These are phyloP conservation scores for Colletotrichum sp. DNA, from an alignment of 2,329 filamentous ascomycete genomes.

Conservation along the genomic window DNA sequence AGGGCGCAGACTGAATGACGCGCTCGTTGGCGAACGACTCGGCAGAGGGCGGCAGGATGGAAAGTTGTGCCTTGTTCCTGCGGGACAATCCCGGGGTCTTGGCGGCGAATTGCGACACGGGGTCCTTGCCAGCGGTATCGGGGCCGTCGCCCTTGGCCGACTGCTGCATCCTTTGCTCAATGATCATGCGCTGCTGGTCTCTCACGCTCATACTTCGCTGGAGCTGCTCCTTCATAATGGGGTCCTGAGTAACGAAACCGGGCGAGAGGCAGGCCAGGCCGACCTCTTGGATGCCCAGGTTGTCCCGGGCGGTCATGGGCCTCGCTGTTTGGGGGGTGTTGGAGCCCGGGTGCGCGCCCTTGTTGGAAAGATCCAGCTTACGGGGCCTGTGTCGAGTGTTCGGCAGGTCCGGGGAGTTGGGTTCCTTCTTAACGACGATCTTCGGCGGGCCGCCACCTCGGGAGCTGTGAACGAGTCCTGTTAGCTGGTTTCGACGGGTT, in stretches of 20 bases:
- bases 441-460: constrained; percentile 67
- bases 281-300: constrained; percentile 86
- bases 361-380: constrained; percentile 75
- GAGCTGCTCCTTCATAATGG: constrained; percentile 93
- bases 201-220: constrained; percentile 92
- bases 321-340: constrained; percentile 67
- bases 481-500: constrained; percentile 4
- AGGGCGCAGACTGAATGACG: constrained; percentile 94
- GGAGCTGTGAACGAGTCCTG: constrained; percentile 39
- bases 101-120: constrained; percentile 54
- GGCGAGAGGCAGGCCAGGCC: constrained; percentile 94
- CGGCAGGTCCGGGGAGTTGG: constrained; percentile 81
- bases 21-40: constrained; percentile 92
- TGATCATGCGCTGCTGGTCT: constrained; percentile 93
- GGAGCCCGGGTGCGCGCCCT: constrained; percentile 57
- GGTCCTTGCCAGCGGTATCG: constrained; percentile 55
- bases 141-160: constrained; percentile 78
- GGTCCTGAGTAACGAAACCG: constrained; percentile 94
- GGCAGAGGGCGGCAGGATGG: constrained; percentile 93
- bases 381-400: constrained; percentile 75
- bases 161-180: constrained; percentile 87
- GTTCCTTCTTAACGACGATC: constrained; percentile 97
- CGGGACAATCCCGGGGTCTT: constrained; percentile 78
- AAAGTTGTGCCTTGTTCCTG: constrained; percentile 83
- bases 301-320: constrained; percentile 80